Percentiles rank a stretch among this genome's conserved stretches.
These are phyloP conservation scores for Lolium multiflorum DNA, from an alignment of 176 grass and related monocot species.

Conservation along the genomic window DNA sequence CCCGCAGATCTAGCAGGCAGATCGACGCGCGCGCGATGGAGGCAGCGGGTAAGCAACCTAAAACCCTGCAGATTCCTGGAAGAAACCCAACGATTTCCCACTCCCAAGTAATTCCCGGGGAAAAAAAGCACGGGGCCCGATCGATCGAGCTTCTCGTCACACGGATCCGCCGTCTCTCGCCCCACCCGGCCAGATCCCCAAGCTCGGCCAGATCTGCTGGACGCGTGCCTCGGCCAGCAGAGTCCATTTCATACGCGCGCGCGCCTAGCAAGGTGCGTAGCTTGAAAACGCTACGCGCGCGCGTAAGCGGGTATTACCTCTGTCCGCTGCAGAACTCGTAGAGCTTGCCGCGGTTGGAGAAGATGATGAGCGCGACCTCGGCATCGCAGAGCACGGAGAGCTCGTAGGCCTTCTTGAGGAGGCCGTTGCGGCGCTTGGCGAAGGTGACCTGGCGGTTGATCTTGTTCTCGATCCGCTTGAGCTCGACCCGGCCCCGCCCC, in stretches of 20 bases:
- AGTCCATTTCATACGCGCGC: not conserved
- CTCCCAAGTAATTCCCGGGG: not conserved
- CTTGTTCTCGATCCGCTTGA: constrained; percentile 99
- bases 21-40: not conserved
- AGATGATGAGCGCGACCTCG: constrained; percentile 93
- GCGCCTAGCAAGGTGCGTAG: no score
- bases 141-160: constrained; percentile 36
- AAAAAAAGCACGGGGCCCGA: not conserved
- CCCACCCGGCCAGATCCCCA: not conserved
- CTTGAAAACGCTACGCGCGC: no score
- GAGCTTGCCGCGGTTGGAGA: constrained; percentile 93
- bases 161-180: constrained; percentile 13
- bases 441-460: constrained; percentile 98
- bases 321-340: constrained; percentile 89
- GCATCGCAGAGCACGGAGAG: constrained; percentile 93
- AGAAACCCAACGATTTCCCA: not conserved
- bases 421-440: constrained; percentile 85
- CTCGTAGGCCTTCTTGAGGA: constrained; percentile 98
- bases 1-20: constrained; percentile 29
- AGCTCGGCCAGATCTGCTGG: no score
- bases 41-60: not conserved
- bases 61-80: constrained; percentile 45
- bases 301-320: no score
- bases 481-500: constrained; percentile 92
- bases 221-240: not conserved